Conservation (phyloP, 2,329 filamentous ascomycete genomes). For the Pochonia chlamydosporia region DNA sequence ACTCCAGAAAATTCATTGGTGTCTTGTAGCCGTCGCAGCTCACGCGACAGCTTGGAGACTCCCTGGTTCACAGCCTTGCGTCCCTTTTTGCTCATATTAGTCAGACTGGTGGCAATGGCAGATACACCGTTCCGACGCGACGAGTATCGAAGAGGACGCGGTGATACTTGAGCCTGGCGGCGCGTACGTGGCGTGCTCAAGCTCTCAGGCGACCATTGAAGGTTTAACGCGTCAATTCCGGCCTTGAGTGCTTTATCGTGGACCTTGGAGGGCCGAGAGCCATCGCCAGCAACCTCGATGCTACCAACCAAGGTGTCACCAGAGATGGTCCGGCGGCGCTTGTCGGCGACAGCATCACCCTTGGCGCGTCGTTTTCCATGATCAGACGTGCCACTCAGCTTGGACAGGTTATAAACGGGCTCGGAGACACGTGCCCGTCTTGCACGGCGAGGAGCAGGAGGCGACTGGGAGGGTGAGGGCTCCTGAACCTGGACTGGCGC, state of each 20-base stretch:
- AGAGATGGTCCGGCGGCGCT: slow-evolving; percentile 40
- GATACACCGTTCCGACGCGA: slow-evolving; percentile 34
- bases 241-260: slow-evolving; percentile 6
- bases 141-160: slow-evolving; percentile 31
- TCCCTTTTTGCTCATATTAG: slow-evolving; percentile 55
- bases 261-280: slow-evolving; percentile 8
- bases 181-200: slow-evolving; percentile 28
- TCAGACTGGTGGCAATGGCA: slow-evolving; percentile 40
- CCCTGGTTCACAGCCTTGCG: slow-evolving; percentile 47
- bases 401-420: slow-evolving; percentile 61
- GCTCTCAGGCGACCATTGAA: slow-evolving; percentile 36
- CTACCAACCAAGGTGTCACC: slow-evolving; percentile 29
- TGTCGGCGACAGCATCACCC: slow-evolving; percentile 39
- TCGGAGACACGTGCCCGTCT: slow-evolving; percentile 50
- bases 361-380: slow-evolving; percentile 53
- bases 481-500: slow-evolving; percentile 20
- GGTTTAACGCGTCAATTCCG: slow-evolving; percentile 39
- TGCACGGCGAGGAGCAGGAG: slow-evolving; percentile 35
- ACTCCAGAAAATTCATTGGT: slow-evolving; percentile 57
- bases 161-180: slow-evolving; percentile 24
- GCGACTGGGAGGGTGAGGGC: slow-evolving; percentile 12
- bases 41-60: slow-evolving; percentile 44
- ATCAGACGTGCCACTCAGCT: slow-evolving; percentile 54
- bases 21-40: slow-evolving; percentile 54
- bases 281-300: slow-evolving; percentile 17